Base-by-base conservation (phyloP, 495 filamentous ascomycete genomes). In the Neurospora sp. region DNA sequence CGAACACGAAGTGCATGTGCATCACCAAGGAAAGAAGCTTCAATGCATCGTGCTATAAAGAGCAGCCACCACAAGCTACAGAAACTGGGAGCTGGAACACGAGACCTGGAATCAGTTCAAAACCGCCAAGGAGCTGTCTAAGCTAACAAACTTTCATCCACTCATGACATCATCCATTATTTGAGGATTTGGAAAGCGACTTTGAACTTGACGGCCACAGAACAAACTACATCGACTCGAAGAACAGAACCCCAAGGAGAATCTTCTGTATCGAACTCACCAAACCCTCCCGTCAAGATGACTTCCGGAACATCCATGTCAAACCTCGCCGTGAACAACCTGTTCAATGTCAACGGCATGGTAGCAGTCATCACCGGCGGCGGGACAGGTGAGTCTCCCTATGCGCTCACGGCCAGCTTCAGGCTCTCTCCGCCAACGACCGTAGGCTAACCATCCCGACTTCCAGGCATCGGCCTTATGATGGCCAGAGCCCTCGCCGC, bases 361-460 rank as follows among this genome's bases (percentile, higher is more conserved):
- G 86, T 92, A 0, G 88, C 87, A 40, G 86, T 90, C 14, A 82
- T 91, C 46, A 91, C 90, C 4, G 89, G 89, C 37, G 88, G 88
- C 44, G 89, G 88, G 18, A 85, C 82, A 71, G 90, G 89, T 88
- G 77, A 8, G 70, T 23, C 10, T 11, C 31, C n/a, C 11, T 27
- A 14, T 12, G 11, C 48, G 20, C 12, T 12, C 48, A 18, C 35
- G 35, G 5, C 31, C 31, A 35, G 31, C 70, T 42, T 0, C 27
- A 5, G 12, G 14, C 38, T 8, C 40, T 20, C 23, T 18, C 37
- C 37, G 20, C 2, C 42, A 0, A 16, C 9, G 39, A 5, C 44
- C 46, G 2, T 9, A 6, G 14, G 40, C 16, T 18, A 40, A 39
- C 66, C 37, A 10, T 14, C 16, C 16, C 31, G 12, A 11, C 16